Percentiles rank a stretch among this genome's conserved stretches.
phyloP scores from a whole-genome alignment of 805 yeast species.

The Metschnikowia santaceciliae region DNA sequence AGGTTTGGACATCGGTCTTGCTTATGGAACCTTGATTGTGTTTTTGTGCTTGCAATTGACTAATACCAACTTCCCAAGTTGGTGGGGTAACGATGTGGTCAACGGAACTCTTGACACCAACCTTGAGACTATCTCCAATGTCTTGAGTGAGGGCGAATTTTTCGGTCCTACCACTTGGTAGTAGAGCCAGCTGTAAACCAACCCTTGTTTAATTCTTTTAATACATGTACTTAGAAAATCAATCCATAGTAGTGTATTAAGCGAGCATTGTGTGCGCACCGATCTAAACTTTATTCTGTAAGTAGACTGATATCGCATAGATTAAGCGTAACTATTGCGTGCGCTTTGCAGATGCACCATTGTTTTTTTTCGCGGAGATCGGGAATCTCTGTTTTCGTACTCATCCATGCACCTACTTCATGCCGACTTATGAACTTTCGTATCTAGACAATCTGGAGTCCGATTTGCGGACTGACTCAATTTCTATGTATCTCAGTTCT shows the following conservation, averaged over 20 bases:
- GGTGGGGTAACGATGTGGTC: conserved; percentile 67
- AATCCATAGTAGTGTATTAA: not conserved
- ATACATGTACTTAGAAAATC: not conserved
- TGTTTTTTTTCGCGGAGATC: conserved; percentile 3
- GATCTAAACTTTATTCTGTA: not conserved
- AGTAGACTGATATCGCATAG: not conserved
- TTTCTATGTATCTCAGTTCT: not conserved
- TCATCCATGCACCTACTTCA: not conserved
- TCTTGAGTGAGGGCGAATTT: conserved; percentile 36
- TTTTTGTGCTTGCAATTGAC: conserved; percentile 30
- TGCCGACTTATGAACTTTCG: conserved; percentile 3
- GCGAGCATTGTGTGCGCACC: not conserved
- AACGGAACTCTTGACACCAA: conserved; percentile 38
- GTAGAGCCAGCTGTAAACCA: conserved; percentile 6
- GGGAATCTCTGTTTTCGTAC: not conserved
- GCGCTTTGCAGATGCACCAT: conserved; percentile 1
- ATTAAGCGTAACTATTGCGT: not conserved
- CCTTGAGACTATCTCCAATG: conserved; percentile 23
- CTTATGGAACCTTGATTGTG: conserved; percentile 37
- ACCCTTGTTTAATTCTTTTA: not conserved
- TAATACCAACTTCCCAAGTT: conserved; percentile 28
- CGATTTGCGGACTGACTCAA: not conserved
- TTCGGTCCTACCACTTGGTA: conserved; percentile 51
- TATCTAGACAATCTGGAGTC: not conserved
- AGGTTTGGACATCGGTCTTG: conserved; percentile 43